Base-by-base conservation (phyloP, 352 stramenopile species). In the Pythium brachiatum region DNA sequence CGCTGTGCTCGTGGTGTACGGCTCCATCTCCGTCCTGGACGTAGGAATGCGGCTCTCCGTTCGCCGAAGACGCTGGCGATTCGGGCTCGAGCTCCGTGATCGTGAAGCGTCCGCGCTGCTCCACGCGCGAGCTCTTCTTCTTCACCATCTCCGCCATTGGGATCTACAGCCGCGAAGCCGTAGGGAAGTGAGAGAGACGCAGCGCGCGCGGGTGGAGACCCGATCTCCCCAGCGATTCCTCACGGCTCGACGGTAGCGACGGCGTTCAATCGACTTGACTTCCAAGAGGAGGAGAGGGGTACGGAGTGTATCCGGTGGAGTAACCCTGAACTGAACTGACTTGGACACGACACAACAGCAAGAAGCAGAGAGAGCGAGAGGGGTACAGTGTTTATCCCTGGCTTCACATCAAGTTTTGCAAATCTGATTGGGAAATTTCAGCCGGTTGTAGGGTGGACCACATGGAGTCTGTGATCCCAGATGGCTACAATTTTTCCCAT, bases 31-130 rank as follows among this genome's bases (percentile, higher is more conserved):
- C 15, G 57, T 51, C 25, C 12, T 36, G 53, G 21, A 64, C 38
- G 44, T 48, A 1, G 12, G n/a, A 47, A 26, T 47, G 53, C 26
- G 29, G 15, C 12, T 57, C 38, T 8, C 27, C 55, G 39, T 50
- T 50, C 0, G 56, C 34, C 26, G 15, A 32, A 7, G 55, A 23
- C 7, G 60, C 63, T n/a, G 73, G 60, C 21, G 81, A 90, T 25
- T 73, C 77, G 2, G 81, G 79, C 48, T 84, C 67, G 57, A 93
- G 83, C 62, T 91, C 81, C 7, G 78, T 90, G 70, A 94, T 94
- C 5, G 84, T 94, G 67, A 94, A 94, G 70, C 84, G 81, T 9
- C 84, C 82, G 56, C 83, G 81, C 66, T 79, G 74, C 72, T 94
- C 78, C 11, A 93, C 82, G 34, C 81, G 81, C 70, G 64, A 74